phyloP scores from a whole-genome alignment of 352 stramenopile genomes.

The Blastocystis sp. region DNA sequence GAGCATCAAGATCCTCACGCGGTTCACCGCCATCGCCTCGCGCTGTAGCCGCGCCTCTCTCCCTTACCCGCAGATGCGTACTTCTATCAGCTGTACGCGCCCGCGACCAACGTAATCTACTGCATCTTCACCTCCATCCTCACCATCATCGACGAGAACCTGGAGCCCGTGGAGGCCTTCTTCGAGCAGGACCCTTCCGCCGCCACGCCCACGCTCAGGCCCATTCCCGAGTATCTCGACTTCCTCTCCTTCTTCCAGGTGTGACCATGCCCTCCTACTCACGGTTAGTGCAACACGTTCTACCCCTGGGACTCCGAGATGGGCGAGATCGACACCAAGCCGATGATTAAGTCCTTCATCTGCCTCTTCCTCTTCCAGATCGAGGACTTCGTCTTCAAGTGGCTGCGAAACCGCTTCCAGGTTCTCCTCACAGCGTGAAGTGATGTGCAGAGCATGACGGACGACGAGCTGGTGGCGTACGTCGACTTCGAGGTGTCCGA shows the following conservation, averaged over 20 bases:
- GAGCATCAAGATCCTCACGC: background rate
- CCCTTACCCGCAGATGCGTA: background rate
- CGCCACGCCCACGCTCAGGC: background rate
- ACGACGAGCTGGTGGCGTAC: background rate
- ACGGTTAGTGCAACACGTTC: constrained; percentile 41
- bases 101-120: background rate
- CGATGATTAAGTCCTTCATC: background rate
- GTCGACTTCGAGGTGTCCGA: background rate
- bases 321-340: background rate
- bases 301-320: constrained; percentile 12
- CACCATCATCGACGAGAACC: constrained; percentile 31
- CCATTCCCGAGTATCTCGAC: constrained; percentile 51
- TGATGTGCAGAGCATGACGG: background rate
- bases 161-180: background rate
- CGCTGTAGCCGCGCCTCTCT: background rate
- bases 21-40: background rate
- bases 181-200: background rate
- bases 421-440: background rate
- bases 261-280: background rate
- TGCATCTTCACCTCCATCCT: background rate
- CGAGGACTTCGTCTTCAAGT: background rate
- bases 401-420: background rate
- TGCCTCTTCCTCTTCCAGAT: background rate
- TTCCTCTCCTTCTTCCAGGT: constrained; percentile 61
- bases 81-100: background rate